Percentiles rank a stretch among this genome's conserved stretches.
Evolutionary conservation across 352 stramenopile species (phyloP).

Genomic region (Globisporangium abappressorium): DNA sequence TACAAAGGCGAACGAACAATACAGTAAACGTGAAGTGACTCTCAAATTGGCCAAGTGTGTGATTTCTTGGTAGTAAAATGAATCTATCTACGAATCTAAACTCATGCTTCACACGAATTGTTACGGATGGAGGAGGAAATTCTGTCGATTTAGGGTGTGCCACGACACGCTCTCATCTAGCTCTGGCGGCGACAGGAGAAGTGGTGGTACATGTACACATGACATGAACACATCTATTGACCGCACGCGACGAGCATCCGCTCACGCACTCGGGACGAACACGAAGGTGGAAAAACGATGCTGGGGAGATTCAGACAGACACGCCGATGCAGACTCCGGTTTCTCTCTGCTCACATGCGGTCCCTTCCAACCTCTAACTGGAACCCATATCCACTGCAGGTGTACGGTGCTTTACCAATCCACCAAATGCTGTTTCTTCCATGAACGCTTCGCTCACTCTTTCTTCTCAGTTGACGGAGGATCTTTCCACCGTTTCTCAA

Average conservation of each 20-base stretch:
- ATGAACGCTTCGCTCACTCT: neutral
- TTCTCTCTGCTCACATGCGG: too few relatives aligned
- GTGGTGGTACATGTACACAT: neutral
- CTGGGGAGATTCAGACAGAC: too few relatives aligned
- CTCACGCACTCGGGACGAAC: neutral
- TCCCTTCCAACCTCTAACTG: too few relatives aligned
- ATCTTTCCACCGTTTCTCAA: neutral
- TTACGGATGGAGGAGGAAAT: neutral
- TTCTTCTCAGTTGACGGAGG: neutral
- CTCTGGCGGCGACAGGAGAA: neutral
- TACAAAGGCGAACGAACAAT: neutral
- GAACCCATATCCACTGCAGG: too few relatives aligned
- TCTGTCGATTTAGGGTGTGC: neutral
- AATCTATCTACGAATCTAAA: conserved; percentile 10
- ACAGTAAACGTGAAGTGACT: neutral
- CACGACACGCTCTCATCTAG: neutral
- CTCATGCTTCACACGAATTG: neutral
- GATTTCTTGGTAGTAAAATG: conserved; percentile 1
- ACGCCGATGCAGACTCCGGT: too few relatives aligned
- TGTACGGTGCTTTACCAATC: too few relatives aligned
- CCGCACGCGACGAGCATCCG: neutral
- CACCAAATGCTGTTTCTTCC: neutral
- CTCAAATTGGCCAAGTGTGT: neutral
- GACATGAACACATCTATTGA: neutral
- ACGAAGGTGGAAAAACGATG: neutral